Conservation (phyloP, 106 monocot genomes). For the Dioscorea zingiberensis region DNA sequence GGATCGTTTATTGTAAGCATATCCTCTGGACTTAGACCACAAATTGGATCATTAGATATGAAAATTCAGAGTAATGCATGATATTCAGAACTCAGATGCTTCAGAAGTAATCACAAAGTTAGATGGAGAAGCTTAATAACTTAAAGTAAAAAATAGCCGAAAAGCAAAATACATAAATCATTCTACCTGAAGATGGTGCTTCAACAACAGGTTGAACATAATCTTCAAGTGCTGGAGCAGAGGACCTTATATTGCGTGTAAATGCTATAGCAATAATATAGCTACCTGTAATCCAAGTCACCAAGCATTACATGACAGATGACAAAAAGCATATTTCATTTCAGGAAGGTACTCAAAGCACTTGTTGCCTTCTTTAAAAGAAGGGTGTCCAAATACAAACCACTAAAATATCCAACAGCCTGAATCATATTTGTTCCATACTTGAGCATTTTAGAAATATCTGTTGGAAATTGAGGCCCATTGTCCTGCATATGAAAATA, state of each 20-base stretch:
- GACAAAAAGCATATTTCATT: not conserved
- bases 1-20: no score
- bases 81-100: no score
- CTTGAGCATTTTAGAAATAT: constrained; percentile 91
- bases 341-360: not conserved
- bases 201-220: constrained; percentile 43
- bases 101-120: no score
- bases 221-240: constrained; percentile 39
- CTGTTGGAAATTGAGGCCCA: constrained; percentile 88
- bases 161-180: not conserved
- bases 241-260: constrained; percentile 15
- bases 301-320: not conserved
- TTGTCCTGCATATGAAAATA: constrained; percentile 39
- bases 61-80: no score
- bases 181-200: constrained; percentile 33
- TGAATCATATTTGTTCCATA: constrained; percentile 90
- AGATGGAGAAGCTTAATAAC: no score
- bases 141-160: not conserved
- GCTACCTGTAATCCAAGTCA: constrained; percentile 35
- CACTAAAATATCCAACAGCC: constrained; percentile 65
- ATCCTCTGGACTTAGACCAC: no score
- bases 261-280: constrained; percentile 66
- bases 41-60: no score
- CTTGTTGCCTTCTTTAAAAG: not conserved
- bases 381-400: constrained; percentile 37